Conservation (phyloP, 1,284 basidiomycete genomes). For the Leccinum variabile region DNA sequence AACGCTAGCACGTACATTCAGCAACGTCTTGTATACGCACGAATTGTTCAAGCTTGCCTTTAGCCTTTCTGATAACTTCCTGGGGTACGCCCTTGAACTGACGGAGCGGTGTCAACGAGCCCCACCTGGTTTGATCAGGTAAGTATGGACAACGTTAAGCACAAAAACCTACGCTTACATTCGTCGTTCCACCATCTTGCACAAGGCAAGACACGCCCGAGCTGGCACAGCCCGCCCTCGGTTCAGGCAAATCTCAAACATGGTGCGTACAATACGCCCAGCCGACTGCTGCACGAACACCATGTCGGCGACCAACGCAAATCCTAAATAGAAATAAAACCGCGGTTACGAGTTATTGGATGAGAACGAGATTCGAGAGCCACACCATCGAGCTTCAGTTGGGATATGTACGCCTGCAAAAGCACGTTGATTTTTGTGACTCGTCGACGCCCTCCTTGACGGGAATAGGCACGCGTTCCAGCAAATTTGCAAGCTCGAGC, state of each 20-base stretch:
- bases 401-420: slow-evolving; percentile 93
- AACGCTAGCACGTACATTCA: background rate
- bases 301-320: slow-evolving; percentile 98
- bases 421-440: slow-evolving; percentile 98
- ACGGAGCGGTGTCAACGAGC: slow-evolving; percentile 57
- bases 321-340: slow-evolving; percentile 47
- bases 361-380: background rate
- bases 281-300: slow-evolving; percentile 94
- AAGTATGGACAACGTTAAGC: background rate
- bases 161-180: slow-evolving; percentile 46
- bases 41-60: slow-evolving; percentile 86
- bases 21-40: slow-evolving; percentile 42
- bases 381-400: slow-evolving; percentile 86
- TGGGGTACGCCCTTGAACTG: slow-evolving; percentile 80
- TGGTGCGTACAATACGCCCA: slow-evolving; percentile 93
- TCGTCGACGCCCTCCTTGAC: slow-evolving; percentile 98
- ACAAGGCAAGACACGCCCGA: slow-evolving; percentile 88
- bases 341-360: background rate
- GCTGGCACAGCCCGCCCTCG: slow-evolving; percentile 97
- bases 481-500: slow-evolving; percentile 87
- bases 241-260: slow-evolving; percentile 98
- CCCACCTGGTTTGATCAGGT: slow-evolving; percentile 64
- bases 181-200: slow-evolving; percentile 94
- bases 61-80: slow-evolving; percentile 31
- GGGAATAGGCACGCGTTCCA: slow-evolving; percentile 96